Evolutionary conservation across 306 rosid genomes (phyloP), one percentile per base, ranked within the genome.

Genomic region (Quercus wislizeni): DNA sequence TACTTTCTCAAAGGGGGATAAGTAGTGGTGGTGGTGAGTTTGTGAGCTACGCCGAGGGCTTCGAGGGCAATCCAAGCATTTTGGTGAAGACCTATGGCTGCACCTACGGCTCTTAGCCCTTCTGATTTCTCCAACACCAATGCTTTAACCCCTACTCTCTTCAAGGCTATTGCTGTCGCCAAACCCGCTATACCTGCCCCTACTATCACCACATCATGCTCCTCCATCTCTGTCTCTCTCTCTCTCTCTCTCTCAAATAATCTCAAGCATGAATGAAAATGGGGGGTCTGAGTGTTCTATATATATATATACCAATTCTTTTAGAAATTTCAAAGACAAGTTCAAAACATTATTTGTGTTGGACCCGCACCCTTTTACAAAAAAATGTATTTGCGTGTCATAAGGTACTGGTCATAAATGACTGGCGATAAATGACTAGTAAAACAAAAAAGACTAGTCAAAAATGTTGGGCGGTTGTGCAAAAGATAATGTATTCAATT

Each of bases 1-100:
- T 57, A 74, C 69, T 19, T 55, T 8, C 3, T 73, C 18, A 63
- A 18, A 73, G 76, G 77, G 6, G 52, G 28, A 74, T 73, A 73
- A 31, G 1, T 6, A 15, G 25, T 19, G n/a, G 49, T 19, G n/a
- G 49, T 74, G 72, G 38, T 33, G 38, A 79, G 73, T 43, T 79
- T 73, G 11, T 31, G 73, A 6, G 67, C 38, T 27, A 79, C 17
- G 8, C 65, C 73, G 33, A 79, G 58, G 41, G 83, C 63, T 51
- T 79, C 73, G 18, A 79, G 78, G 15, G 78, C 64, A 11, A 5
- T 1, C 83, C 83, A 79, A 43, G 74, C 83, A 27, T 79, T 79
- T 1, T 46, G 49, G 67, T n/a, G 23, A 28, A 79, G 78, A 15
- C 56, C 5, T 33, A 79, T 31, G 33, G 83, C 41, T 4, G 78